These are phyloP conservation scores for Exophiala bonariae DNA, from an alignment of 2,329 filamentous ascomycete species.

Conservation along the genomic window DNA sequence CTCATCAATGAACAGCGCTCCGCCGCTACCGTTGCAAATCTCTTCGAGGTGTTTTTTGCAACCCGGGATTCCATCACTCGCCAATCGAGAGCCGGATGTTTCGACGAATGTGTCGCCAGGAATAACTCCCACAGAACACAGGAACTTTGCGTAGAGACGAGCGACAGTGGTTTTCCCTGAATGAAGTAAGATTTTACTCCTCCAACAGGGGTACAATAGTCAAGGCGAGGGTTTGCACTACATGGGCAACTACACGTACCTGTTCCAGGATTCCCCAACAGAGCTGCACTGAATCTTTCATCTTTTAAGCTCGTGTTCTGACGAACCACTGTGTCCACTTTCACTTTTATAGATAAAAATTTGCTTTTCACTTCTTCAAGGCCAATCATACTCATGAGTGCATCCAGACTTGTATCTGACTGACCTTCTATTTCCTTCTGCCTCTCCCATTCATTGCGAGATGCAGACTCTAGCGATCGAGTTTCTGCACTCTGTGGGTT, in stretches of 20 bases:
- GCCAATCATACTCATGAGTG: slow-evolving; percentile 69
- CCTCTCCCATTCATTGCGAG: slow-evolving; percentile 60
- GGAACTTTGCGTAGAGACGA: slow-evolving; percentile 66
- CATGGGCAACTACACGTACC: slow-evolving; percentile 51
- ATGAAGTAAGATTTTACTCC: slow-evolving; percentile 11
- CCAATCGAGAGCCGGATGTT: slow-evolving; percentile 66
- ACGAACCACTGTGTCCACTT: slow-evolving; percentile 59
- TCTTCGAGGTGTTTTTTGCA: slow-evolving; percentile 59
- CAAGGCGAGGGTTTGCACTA: neutral
- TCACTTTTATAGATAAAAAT: slow-evolving; percentile 63
- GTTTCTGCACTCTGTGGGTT: slow-evolving; percentile 16
- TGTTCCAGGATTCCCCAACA: slow-evolving; percentile 75
- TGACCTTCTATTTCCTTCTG: slow-evolving; percentile 58
- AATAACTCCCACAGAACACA: slow-evolving; percentile 62
- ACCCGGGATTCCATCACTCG: slow-evolving; percentile 60
- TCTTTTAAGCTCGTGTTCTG: slow-evolving; percentile 57
- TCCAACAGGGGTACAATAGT: slow-evolving; percentile 3
- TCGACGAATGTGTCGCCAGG: slow-evolving; percentile 63
- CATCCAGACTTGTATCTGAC: slow-evolving; percentile 57
- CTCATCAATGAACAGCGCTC: slow-evolving; percentile 76
- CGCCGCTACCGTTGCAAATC: slow-evolving; percentile 61
- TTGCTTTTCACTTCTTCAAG: slow-evolving; percentile 67
- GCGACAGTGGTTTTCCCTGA: slow-evolving; percentile 74
- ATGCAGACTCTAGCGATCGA: slow-evolving; percentile 30
- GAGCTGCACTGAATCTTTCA: slow-evolving; percentile 62